Evolutionary conservation across 768 basidiomycete genomes (phyloP).

Genomic region (Melanogaster broomeanus): DNA sequence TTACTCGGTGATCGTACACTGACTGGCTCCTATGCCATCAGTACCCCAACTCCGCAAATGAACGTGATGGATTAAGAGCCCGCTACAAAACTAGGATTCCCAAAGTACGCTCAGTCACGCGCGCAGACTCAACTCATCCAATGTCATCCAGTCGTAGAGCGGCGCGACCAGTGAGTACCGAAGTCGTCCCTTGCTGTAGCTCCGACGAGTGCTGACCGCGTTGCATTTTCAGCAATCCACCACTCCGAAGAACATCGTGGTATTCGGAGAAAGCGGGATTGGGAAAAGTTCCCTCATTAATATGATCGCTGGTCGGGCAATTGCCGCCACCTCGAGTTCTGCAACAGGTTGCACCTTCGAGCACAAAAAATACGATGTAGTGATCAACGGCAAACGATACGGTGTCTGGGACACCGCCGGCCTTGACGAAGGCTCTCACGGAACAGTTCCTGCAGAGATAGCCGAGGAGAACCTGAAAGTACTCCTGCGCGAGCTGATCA

Average conservation of each 20-base stretch:
- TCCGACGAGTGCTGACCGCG: slow-evolving; percentile 5
- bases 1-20: too few relatives aligned
- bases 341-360: slow-evolving; percentile 38
- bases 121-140: too few relatives aligned
- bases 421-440: slow-evolving; percentile 37
- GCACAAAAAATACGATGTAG: slow-evolving; percentile 27
- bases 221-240: slow-evolving; percentile 8
- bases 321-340: slow-evolving; percentile 34
- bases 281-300: slow-evolving; percentile 47
- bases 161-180: too few relatives aligned
- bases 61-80: too few relatives aligned
- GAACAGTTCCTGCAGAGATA: slow-evolving; percentile 29
- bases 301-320: slow-evolving; percentile 41
- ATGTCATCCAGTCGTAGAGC: too few relatives aligned
- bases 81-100: too few relatives aligned
- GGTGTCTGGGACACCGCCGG: slow-evolving; percentile 41
- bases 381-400: slow-evolving; percentile 23
- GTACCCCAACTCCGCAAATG: too few relatives aligned
- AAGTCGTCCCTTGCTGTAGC: slow-evolving; percentile 5
- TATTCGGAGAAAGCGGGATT: slow-evolving; percentile 32
- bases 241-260: slow-evolving; percentile 24
- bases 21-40: too few relatives aligned
- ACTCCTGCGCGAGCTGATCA: slow-evolving; percentile 25
- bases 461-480: slow-evolving; percentile 28
- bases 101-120: too few relatives aligned